These are phyloP conservation scores for Bruguiera parviflora DNA, from an alignment of 345 rosid genomes.

Conservation along the genomic window DNA sequence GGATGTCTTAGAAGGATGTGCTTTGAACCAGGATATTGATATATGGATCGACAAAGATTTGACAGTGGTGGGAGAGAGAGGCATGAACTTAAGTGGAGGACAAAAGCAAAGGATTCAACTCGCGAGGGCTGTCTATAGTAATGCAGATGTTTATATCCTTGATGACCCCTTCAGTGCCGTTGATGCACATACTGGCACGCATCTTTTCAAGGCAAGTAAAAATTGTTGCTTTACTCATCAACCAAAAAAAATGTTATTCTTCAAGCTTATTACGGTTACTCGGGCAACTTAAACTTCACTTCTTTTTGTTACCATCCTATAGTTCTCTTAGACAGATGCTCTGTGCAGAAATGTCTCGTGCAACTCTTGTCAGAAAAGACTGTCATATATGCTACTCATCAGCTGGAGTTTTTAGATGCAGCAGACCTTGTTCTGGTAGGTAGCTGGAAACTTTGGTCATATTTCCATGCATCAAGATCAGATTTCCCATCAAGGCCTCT, in stretches of 20 bases:
- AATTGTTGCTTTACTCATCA: background rate
- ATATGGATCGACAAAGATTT: constrained; percentile 53
- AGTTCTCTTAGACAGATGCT: background rate
- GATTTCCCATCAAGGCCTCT: background rate
- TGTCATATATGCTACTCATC: constrained; percentile 62
- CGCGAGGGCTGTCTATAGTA: constrained; percentile 67
- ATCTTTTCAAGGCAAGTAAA: constrained; percentile 57
- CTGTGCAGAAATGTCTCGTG: constrained; percentile 54
- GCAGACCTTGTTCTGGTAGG: constrained; percentile 64
- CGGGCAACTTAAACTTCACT: background rate
- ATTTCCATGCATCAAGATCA: background rate
- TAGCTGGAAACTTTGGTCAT: background rate
- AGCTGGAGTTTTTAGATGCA: constrained; percentile 53
- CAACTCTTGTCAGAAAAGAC: constrained; percentile 51
- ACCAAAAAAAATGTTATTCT: background rate
- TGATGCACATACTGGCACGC: constrained; percentile 73
- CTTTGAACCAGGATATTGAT: constrained; percentile 56
- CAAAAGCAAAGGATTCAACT: constrained; percentile 81
- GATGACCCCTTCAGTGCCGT: constrained; percentile 84
- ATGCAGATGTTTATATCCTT: constrained; percentile 62
- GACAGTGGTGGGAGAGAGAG: constrained; percentile 75
- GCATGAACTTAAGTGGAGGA: constrained; percentile 84
- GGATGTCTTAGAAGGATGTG: constrained; percentile 52
- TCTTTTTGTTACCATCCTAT: background rate
- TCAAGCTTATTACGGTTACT: background rate